These are phyloP conservation scores for Pythium angustatum DNA, from an alignment of 352 stramenopile species.

Conservation along the genomic window DNA sequence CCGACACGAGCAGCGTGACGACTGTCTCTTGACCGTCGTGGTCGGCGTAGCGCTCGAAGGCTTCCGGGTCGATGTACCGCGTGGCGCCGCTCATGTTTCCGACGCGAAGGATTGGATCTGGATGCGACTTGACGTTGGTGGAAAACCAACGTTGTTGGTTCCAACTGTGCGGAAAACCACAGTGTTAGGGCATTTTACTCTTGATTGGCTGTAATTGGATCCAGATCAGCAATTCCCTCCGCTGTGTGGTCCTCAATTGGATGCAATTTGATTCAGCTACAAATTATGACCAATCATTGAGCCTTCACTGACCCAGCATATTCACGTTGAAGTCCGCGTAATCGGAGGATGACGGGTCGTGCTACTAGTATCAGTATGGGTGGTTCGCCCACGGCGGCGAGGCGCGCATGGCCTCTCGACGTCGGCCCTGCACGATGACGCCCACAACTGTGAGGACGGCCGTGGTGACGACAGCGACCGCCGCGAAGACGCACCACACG, in stretches of 20 bases:
- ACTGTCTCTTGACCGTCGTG: slow-evolving; percentile 63
- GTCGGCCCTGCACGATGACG: slow-evolving; percentile 30
- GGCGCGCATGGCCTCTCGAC: slow-evolving; percentile 10
- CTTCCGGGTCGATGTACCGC: slow-evolving; percentile 43
- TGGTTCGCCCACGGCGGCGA: no score
- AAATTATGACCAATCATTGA: neutral
- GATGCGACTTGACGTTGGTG: no score
- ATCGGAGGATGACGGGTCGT: neutral
- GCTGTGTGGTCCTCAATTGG: no score
- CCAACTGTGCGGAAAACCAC: no score
- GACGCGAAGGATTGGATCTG: neutral
- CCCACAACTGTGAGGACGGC: slow-evolving; percentile 35
- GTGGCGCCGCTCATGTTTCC: slow-evolving; percentile 15
- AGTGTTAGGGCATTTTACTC: no score
- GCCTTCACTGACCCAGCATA: neutral
- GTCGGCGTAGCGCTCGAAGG: slow-evolving; percentile 45
- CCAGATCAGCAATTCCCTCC: no score
- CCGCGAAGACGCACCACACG: slow-evolving; percentile 35
- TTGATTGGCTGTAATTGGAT: no score
- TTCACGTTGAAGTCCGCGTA: neutral
- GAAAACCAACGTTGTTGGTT: no score
- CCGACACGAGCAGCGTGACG: slow-evolving; percentile 52
- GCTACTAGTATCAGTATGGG: no score
- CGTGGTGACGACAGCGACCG: slow-evolving; percentile 26
- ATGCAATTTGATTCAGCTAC: no score